A percentile compares a stretch with the other conserved stretches of the same genome.
These are phyloP conservation scores for Lentinula sp. DNA, from an alignment of 768 basidiomycete genomes.

Conservation along the genomic window DNA sequence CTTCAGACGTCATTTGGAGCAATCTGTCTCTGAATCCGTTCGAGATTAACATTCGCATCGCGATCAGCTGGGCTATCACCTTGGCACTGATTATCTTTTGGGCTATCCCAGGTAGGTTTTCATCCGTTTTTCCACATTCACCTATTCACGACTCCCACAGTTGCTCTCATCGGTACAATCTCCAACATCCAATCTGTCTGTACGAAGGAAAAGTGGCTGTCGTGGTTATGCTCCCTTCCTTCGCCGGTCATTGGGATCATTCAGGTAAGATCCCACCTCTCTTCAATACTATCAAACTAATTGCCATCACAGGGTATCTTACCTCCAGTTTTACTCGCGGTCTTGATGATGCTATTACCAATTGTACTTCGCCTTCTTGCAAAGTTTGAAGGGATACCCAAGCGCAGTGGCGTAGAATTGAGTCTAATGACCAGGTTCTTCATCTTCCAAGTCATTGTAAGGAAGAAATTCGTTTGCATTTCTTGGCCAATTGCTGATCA, in stretches of 20 bases:
- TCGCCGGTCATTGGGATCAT: constrained; percentile 70
- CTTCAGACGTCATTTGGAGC: constrained; percentile 87
- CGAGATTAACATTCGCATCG: constrained; percentile 62
- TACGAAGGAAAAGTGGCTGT: constrained; percentile 58
- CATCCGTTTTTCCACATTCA: not conserved
- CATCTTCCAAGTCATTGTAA: constrained; percentile 84
- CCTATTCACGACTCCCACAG: constrained; percentile 20
- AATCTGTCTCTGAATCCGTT: constrained; percentile 90
- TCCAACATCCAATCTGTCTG: constrained; percentile 78
- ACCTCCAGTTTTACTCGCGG: constrained; percentile 80
- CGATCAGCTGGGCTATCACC: constrained; percentile 69
- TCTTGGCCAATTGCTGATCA: not conserved
- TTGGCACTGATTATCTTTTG: constrained; percentile 80
- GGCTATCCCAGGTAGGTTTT: constrained; percentile 67
- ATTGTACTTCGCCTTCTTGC: constrained; percentile 78
- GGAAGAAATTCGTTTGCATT: constrained; percentile 33
- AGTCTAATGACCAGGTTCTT: constrained; percentile 91
- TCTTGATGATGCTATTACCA: constrained; percentile 85
- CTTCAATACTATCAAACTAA: not conserved
- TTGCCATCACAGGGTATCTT: constrained; percentile 58
- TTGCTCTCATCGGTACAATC: constrained; percentile 79
- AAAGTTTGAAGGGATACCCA: constrained; percentile 86
- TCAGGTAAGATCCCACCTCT: constrained; percentile 19
- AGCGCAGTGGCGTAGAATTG: constrained; percentile 76
- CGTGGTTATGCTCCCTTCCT: constrained; percentile 78